These are phyloP conservation scores for Sphagnum fallax DNA, from an alignment of 228 moss, liverwort and hornwort species.

Conservation along the genomic window DNA sequence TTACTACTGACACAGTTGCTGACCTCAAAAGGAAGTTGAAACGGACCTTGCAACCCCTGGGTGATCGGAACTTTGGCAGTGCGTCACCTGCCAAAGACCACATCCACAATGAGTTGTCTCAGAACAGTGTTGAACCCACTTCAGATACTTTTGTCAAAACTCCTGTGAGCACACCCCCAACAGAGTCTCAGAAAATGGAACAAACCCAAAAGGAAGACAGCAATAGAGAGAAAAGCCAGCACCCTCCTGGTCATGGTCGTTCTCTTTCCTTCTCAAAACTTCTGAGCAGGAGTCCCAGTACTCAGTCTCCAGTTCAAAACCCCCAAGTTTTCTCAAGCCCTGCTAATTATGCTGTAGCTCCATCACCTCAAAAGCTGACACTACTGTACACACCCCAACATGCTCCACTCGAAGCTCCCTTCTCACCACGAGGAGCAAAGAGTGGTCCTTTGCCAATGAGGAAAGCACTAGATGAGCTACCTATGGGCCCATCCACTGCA, in stretches of 20 bases:
- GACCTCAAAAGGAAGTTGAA: conserved; percentile 82
- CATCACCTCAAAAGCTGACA: conserved; percentile 8
- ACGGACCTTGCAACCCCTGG: conserved; percentile 76
- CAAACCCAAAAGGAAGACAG: no score
- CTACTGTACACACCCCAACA: conserved; percentile 27
- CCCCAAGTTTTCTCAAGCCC: neutral
- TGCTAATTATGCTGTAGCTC: neutral
- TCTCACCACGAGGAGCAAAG: conserved; percentile 32
- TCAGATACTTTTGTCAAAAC: conserved; percentile 41
- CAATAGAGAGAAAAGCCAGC: conserved; percentile 8
- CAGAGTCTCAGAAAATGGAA: no score
- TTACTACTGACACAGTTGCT: conserved; percentile 68
- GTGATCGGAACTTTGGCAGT: conserved; percentile 46
- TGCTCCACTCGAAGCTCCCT: conserved; percentile 14
- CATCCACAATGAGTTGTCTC: conserved; percentile 2
- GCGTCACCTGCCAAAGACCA: conserved; percentile 9
- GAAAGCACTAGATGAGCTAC: conserved; percentile 22
- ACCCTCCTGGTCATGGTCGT: conserved; percentile 17
- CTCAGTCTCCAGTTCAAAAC: neutral
- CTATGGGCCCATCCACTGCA: neutral
- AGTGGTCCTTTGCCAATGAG: conserved; percentile 29
- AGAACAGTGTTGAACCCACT: conserved; percentile 19
- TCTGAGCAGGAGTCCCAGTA: conserved; percentile 22
- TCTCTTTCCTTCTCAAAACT: conserved; percentile 51
- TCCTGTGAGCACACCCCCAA: conserved; percentile 25